Evolutionary conservation across 2,329 filamentous ascomycete species (phyloP), one percentile per base, ranked within the genome.

Genomic region (Ophiostoma ips): DNA sequence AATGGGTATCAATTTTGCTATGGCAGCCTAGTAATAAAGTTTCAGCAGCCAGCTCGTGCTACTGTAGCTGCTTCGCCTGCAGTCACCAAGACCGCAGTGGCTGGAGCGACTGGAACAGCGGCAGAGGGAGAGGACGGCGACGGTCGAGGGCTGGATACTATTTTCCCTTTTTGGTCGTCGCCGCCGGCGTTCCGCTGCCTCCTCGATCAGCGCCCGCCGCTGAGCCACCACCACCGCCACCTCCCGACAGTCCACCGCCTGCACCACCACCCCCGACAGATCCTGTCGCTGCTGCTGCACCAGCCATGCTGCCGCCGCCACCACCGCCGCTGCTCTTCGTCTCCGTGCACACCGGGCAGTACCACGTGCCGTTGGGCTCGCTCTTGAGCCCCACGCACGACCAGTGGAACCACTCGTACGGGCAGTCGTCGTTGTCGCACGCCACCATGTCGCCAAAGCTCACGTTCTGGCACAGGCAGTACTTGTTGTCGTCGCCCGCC

Each of bases 321-420:
- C 18, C 47, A 30, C 43, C 46, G 6, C 48, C 35, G 33, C 44
- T 38, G 40, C 35, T 13, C 59, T 71, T 66, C 57, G 70, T 73
- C 55, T 75, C 71, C 15, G 70, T 71, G 55, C 80, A 84, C 6
- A 73, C 68, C 2, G 80, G 79, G 57, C 80, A 84, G 61, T 76
- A 83, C 80, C 80, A 84, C 21, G 72, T 79, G 31, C 80, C 80
- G 50, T 76, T 76, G 8, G 80, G 80, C 61, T 83, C 79, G 58
- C 75, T 81, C 64, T 80, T 82, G 31, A 84, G 70, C 18, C 79
- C 77, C 46, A 84, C 80, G 58, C 80, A 84, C 40, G 71, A 79
- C 83, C 85, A 92, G 66, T 92, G 86, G 64, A 92, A 92, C 86
- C 86, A 92, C 67, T 92, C 85, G 60, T 78, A 85, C 44, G 81